A percentile compares a stretch with the other conserved stretches of the same genome.
phyloP scores from a whole-genome alignment of 352 stramenopile genomes.

The Nothophytophthora sp. region DNA sequence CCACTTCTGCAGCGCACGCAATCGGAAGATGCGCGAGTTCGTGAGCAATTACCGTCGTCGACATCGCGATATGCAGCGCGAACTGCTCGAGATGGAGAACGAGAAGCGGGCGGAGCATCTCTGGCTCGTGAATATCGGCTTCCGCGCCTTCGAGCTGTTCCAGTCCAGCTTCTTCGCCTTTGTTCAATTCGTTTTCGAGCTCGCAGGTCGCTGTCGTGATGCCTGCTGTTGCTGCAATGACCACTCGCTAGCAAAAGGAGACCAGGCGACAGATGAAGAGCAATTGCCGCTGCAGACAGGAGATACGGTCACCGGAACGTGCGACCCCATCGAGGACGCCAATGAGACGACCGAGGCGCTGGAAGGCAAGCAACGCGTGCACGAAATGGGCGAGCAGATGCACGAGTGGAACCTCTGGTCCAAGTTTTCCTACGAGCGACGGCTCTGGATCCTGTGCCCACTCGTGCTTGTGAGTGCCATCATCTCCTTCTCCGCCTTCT shows the following conservation, averaged over 20 bases:
- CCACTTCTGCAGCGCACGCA: slow-evolving; percentile 85
- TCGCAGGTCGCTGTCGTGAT: slow-evolving; percentile 14
- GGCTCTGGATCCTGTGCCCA: slow-evolving; percentile 64
- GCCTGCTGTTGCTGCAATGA: slow-evolving; percentile 9
- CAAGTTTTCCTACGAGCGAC: slow-evolving; percentile 73
- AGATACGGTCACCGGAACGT: slow-evolving; percentile 8
- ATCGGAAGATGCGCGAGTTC: slow-evolving; percentile 88
- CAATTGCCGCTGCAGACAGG: slow-evolving; percentile 15
- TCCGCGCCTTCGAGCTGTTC: slow-evolving; percentile 76
- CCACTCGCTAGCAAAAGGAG: slow-evolving; percentile 1
- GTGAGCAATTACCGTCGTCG: slow-evolving; percentile 86
- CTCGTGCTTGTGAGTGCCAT: slow-evolving; percentile 78
- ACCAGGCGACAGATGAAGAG: slow-evolving; percentile 24
- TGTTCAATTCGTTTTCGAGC: slow-evolving; percentile 39
- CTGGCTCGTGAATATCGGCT: slow-evolving; percentile 85
- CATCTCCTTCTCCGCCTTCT: slow-evolving; percentile 82
- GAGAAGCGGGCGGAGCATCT: slow-evolving; percentile 84
- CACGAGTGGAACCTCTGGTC: slow-evolving; percentile 73
- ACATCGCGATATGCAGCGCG: slow-evolving; percentile 72
- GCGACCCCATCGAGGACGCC: slow-evolving; percentile 35
- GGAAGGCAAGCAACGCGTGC: slow-evolving; percentile 51
- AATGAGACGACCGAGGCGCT: slow-evolving; percentile 67
- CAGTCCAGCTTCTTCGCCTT: slow-evolving; percentile 60
- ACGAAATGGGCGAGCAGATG: slow-evolving; percentile 49
- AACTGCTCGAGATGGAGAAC: slow-evolving; percentile 71